Evolutionary conservation across 2,329 filamentous ascomycete genomes (phyloP).

Genomic region (Penicillium sp.): DNA sequence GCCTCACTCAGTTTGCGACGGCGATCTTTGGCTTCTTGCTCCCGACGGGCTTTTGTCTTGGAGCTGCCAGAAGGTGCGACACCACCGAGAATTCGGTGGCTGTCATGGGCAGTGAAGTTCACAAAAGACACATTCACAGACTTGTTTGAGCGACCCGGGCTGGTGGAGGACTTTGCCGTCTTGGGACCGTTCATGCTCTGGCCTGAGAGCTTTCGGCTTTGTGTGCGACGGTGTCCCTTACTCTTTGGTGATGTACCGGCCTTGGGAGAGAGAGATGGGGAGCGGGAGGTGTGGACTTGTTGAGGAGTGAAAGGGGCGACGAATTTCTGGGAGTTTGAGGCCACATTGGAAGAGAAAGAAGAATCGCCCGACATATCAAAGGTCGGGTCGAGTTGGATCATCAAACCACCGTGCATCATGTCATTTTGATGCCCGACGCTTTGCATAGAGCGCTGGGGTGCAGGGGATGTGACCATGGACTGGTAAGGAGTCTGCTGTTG

Average conservation of each 20-base stretch:
- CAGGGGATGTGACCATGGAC: conserved; percentile 37
- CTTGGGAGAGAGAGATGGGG: conserved; percentile 45
- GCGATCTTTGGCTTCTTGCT: conserved; percentile 84
- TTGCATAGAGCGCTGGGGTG: conserved; percentile 38
- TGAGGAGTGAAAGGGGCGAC: conserved; percentile 34
- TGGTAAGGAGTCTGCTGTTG: conserved; percentile 42
- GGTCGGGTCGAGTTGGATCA: conserved; percentile 44
- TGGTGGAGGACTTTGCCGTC: conserved; percentile 38
- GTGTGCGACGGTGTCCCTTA: conserved; percentile 41
- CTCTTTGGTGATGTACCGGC: conserved; percentile 35
- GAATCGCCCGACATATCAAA: conserved; percentile 40
- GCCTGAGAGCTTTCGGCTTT: conserved; percentile 46
- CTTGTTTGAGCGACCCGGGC: conserved; percentile 36
- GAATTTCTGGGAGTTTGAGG: conserved; percentile 29
- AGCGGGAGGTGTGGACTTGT: conserved; percentile 34
- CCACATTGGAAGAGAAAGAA: conserved; percentile 32
- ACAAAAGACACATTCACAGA: conserved; percentile 70
- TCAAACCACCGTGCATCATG: conserved; percentile 44
- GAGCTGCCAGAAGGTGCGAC: conserved; percentile 89
- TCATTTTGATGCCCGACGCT: conserved; percentile 35
- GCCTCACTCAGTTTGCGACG: conserved; percentile 54
- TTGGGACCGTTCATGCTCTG: conserved; percentile 38
- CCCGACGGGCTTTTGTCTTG: conserved; percentile 92
- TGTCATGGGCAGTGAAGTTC: conserved; percentile 86
- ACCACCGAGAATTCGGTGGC: conserved; percentile 77